phyloP scores from a whole-genome alignment of 2,329 filamentous ascomycete species.

The Fusarium hainanense region DNA sequence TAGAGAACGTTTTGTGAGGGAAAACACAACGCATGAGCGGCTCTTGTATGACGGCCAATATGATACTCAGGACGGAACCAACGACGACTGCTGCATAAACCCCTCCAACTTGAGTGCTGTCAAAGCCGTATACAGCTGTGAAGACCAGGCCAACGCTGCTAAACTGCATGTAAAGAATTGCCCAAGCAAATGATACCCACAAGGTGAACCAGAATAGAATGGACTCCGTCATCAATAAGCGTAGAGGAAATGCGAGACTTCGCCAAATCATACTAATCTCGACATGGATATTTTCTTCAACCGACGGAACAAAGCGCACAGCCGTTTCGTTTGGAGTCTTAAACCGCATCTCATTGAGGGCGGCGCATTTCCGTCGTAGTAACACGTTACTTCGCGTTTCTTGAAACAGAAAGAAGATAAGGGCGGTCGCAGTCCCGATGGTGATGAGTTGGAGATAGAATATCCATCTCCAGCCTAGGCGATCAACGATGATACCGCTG shows the following conservation, averaged over 20 bases:
- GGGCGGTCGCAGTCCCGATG: slow-evolving; percentile 63
- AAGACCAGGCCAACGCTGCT: slow-evolving; percentile 73
- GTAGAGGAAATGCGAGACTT: slow-evolving; percentile 49
- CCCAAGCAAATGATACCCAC: slow-evolving; percentile 79
- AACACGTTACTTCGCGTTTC: slow-evolving; percentile 77
- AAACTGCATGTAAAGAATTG: slow-evolving; percentile 72
- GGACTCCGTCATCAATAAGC: slow-evolving; percentile 66
- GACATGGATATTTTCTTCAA: slow-evolving; percentile 32
- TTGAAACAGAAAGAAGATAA: slow-evolving; percentile 69
- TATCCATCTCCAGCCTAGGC: slow-evolving; percentile 72
- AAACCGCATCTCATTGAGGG: slow-evolving; percentile 62
- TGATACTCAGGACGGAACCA: slow-evolving; percentile 59
- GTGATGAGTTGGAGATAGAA: slow-evolving; percentile 74
- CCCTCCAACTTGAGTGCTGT: slow-evolving; percentile 67
- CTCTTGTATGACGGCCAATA: slow-evolving; percentile 67
- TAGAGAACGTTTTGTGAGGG: slow-evolving; percentile 26
- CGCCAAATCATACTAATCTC: slow-evolving; percentile 42
- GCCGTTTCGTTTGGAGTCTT: neutral
- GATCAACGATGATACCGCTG: slow-evolving; percentile 68
- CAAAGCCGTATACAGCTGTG: slow-evolving; percentile 68
- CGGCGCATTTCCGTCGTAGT: slow-evolving; percentile 67
- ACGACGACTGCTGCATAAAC: slow-evolving; percentile 65
- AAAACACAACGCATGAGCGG: slow-evolving; percentile 65
- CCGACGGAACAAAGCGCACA: slow-evolving; percentile 12
- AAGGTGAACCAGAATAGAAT: slow-evolving; percentile 75